Conservation (phyloP, 2,329 filamentous ascomycete species). For the Colletotrichum brevisporum region DNA sequence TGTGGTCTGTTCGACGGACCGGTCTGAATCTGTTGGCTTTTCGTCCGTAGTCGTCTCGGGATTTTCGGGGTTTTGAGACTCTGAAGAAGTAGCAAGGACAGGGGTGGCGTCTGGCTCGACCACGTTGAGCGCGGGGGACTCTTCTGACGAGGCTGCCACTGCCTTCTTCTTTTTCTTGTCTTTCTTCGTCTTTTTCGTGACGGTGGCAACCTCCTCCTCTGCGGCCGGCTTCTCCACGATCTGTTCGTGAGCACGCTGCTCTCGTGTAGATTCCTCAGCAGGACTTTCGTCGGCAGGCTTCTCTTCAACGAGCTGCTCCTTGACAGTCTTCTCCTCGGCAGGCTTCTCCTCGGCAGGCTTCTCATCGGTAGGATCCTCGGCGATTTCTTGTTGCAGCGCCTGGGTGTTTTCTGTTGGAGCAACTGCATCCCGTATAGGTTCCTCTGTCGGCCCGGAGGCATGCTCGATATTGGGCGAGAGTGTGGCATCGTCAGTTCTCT, state of each 20-base stretch:
- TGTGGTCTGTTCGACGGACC: background rate
- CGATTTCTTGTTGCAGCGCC: background rate
- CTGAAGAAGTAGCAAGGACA: background rate
- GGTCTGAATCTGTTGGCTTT: background rate
- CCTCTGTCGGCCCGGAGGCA: background rate
- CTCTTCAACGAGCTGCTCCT: background rate
- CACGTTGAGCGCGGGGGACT: background rate
- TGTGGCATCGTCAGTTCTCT: background rate
- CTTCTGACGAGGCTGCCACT: background rate
- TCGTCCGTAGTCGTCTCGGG: background rate
- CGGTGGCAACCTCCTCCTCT: background rate
- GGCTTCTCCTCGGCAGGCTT: background rate
- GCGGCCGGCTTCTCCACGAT: background rate
- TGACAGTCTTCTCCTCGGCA: background rate
- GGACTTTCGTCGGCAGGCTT: background rate
- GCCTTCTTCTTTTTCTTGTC: constrained; percentile 11
- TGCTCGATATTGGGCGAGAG: background rate
- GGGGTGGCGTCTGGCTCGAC: background rate
- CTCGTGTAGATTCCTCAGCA: too few species aligned
- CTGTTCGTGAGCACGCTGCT: background rate
- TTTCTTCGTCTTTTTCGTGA: background rate
- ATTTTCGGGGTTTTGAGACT: background rate
- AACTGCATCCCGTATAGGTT: background rate
- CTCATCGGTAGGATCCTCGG: background rate
- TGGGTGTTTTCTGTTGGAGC: background rate